Base-by-base conservation (phyloP, 352 stramenopile species). In the Thalassiosira hispida region DNA sequence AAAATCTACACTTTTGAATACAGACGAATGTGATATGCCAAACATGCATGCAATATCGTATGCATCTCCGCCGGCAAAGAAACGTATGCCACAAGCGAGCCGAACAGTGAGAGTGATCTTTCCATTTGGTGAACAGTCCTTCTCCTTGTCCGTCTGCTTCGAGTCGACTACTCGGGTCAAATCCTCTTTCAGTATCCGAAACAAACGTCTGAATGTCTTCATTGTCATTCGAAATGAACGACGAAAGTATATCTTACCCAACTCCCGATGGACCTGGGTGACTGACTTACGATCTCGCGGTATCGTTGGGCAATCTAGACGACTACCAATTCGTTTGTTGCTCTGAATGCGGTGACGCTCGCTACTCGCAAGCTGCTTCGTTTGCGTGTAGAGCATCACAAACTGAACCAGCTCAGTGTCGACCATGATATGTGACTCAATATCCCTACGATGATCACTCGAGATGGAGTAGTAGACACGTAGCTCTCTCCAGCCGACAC, bases 31-130 rank as follows among this genome's bases (percentile, higher is more conserved):
- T 29, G 38, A 60, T 16, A 83, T 56, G 18, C 68, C 61, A 67
- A 66, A 72, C 11, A 60, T 57, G 6, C 38, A 22, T 31, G 23
- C 7, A 25, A 83, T 79, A 55, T 83, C 75, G 52, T 63, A 42
- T 16, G 68, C 23, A 51, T 53, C 40, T 42, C 67, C 75, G 20
- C 75, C 75, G 29, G 75, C 61, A 57, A 78, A 79, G 20, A 60
- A 83, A n/a, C 75, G 60, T 14, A 83, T 31, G 23, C 20, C 67
- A 42, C 38, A 42, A 14, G 23, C 57, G 18, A 83, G 53, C 8
- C 75, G 31, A 2, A 64, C 31, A 53, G 31, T 16, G 11, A 27
- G 42, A 27, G 29, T 31, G 33, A 83, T 83, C 25, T 16, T 25
- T 20, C 69, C 75, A 66, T 79, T 83, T 20, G 67, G 74, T 47